Base-by-base conservation (phyloP, 345 rosid genomes). In the Eucalyptus leucophloia region DNA sequence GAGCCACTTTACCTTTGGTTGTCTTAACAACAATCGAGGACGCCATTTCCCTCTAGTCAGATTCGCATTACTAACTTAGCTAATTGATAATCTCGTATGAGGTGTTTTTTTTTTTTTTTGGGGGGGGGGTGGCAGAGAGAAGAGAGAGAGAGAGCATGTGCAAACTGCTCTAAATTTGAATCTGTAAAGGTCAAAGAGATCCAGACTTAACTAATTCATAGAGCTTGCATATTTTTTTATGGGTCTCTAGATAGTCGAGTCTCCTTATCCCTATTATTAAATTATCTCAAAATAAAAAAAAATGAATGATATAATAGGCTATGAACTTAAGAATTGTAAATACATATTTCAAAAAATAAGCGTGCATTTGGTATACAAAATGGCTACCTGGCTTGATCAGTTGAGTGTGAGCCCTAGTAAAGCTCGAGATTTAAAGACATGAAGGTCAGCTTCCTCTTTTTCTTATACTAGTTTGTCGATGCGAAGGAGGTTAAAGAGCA, bases 161-260 rank as follows among this genome's bases (percentile, higher is more conserved):
- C 37, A 65, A 30, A 7, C 0, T 69, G 23, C 42, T 69, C 80
- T 4, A 5, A 9, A 17, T 69, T 5, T 8, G 23, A 21, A 34
- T 4, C 24, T 69, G 0, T 19, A 32, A 21, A 9, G 4, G 23
- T 7, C 3, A 17, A 69, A 69, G 24, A 5, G 12, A 5, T 32
- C 7, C 4, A 9, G 0, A 19, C 44, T 34, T 69, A 34, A 18
- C 14, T 34, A 2, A 2, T 9, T 19, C 3, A 3, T 5, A 40
- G 4, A 24, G 8, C 14, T 34, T 72, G 26, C 7, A 19, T 2
- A 65, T 7, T 34, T 2, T 37, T 72, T 9, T 2, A 72, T 37
- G 14, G 2, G 24, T 5, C 8, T 72, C 2, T 12, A 10, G 13
- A 37, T 34, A 37, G 8, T 72, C 8, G 2, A 1, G 7, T 72